These are phyloP conservation scores for Danielozyma ontarioensis DNA, from an alignment of 805 yeast genomes.

Conservation along the genomic window DNA sequence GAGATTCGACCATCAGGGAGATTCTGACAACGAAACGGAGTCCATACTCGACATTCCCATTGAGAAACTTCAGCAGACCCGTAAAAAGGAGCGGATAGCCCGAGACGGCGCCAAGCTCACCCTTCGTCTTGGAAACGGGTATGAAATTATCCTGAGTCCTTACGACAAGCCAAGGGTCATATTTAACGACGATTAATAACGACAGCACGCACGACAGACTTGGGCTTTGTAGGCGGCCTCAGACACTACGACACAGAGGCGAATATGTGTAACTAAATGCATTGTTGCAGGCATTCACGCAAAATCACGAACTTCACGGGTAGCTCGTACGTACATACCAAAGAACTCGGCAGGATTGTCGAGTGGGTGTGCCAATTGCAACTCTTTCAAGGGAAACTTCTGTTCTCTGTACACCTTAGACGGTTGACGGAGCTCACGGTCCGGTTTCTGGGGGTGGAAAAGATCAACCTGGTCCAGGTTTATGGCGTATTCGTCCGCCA, in stretches of 20 bases:
- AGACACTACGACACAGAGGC: too few relatives aligned
- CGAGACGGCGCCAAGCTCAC: constrained; percentile 6
- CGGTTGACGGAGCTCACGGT: constrained; percentile 12
- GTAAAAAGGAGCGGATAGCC: constrained; percentile 13
- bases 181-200: too few relatives aligned
- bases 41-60: constrained; percentile 17
- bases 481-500: constrained; percentile 7
- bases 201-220: too few relatives aligned
- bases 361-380: constrained; percentile 6
- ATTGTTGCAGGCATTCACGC: too few relatives aligned
- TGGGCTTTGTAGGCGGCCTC: too few relatives aligned
- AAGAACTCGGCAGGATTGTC: constrained; percentile 9
- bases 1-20: constrained; percentile 7
- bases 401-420: constrained; percentile 7
- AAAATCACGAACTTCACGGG: not conserved
- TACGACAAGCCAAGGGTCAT: constrained; percentile 1
- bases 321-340: not conserved
- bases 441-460: constrained; percentile 10
- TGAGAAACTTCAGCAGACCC: constrained; percentile 15
- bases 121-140: constrained; percentile 10
- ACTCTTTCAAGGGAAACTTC: constrained; percentile 8
- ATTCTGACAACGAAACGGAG: constrained; percentile 20
- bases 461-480: constrained; percentile 8
- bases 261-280: too few relatives aligned
- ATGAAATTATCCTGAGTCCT: constrained; percentile 3